Evolutionary conservation across 2,329 filamentous ascomycete genomes (phyloP).

Genomic region (Fusarium sp.): DNA sequence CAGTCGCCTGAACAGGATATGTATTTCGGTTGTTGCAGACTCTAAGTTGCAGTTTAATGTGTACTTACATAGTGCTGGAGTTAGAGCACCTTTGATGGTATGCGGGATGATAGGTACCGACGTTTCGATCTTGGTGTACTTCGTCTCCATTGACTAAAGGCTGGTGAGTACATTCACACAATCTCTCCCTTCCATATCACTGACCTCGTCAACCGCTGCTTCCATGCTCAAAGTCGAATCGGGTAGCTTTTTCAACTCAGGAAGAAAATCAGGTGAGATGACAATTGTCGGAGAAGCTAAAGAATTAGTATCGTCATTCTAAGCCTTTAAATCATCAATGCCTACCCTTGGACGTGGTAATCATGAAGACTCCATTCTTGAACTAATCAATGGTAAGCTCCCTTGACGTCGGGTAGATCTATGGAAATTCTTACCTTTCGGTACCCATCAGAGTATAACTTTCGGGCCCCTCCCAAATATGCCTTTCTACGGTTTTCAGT

Average conservation of each 20-base stretch:
- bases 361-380: constrained; percentile 23
- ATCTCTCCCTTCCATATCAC: not conserved
- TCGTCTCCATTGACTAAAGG: not conserved
- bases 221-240: not conserved
- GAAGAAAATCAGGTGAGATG: not conserved
- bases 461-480: constrained; percentile 23
- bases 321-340: fast-evolving
- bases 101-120: not conserved
- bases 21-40: fast-evolving
- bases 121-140: not conserved
- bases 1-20: fast-evolving
- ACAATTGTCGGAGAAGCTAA: not conserved
- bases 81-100: not conserved
- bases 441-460: constrained; percentile 23
- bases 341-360: constrained; percentile 30
- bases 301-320: not conserved
- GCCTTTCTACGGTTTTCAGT: constrained; percentile 27
- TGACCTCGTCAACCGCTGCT: not conserved
- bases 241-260: not conserved
- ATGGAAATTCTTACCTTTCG: not conserved
- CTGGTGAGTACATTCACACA: no score
- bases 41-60: no score
- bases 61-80: not conserved
- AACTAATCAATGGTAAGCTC: not conserved
- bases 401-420: fast-evolving